Evolutionary conservation across 305 asterid species (phyloP), one percentile per base, ranked within the genome.

Genomic region (Fraxinus latifolia): DNA sequence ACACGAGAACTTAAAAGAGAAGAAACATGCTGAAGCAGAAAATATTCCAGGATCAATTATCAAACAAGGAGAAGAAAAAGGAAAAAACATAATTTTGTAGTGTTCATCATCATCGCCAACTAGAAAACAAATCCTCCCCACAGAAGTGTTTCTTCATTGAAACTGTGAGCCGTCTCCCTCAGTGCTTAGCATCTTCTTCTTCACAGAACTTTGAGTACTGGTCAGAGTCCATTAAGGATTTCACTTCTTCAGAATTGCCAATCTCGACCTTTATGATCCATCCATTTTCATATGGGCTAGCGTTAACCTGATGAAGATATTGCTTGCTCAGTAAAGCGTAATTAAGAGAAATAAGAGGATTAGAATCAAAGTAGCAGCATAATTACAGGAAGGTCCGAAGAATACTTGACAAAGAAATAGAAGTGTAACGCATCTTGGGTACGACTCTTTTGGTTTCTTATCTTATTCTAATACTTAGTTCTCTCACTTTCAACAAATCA

Each of bases 221-320:
- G 17, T 88, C 92, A 32, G 93, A 77, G 83, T 89, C 97, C 93
- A 95, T 90, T 71, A 95, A 87, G 65, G 85, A 77, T 77, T 82
- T 80, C 77, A 89, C 83, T 78, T 93, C 98, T 3, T 87, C 90
- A 1, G 87, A 79, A 14, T 81, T 84, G 82, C 85, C 85, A 80
- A 95, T 25, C 84, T 92, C 97, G 17, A 95, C 99, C 90, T 95
- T 95, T 78, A 95, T 92, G 83, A 95, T 92, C 99, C 99, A 95
- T 83, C 99, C 99, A 5, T 91, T 89, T 42, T 90, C 87, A 23
- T 89, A 95, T 0, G 97, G 97, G 87, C 96, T 93, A 8, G 85
- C 89, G 32, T 93, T 93, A 21, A 95, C 88, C 98, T 95, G 80
- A 3, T 81, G 85, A 53, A 23, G 3, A 50, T n/a, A 53, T 47